Evolutionary conservation across 192 early-diverging fungal species (phyloP).

Genomic region (Coemansia sp.): DNA sequence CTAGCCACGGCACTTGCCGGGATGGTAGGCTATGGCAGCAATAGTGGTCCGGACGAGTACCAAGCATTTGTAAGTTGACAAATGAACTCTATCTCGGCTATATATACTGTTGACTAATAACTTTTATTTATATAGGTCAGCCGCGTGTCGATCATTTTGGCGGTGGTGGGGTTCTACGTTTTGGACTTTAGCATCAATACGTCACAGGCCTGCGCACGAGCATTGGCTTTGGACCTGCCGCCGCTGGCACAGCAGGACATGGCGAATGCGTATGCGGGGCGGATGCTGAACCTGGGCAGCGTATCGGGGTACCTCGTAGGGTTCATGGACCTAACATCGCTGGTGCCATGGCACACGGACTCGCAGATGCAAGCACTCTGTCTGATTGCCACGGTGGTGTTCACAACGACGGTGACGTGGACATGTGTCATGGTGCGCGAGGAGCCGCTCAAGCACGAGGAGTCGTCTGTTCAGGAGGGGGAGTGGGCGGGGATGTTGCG

Average conservation of each 20-base stretch:
- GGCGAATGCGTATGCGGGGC: slow-evolving; percentile 81
- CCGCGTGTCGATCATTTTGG: slow-evolving; percentile 62
- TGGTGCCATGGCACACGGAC: slow-evolving; percentile 65
- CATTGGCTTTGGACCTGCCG: slow-evolving; percentile 83
- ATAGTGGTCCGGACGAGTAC: not conserved
- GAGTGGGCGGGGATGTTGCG: slow-evolving; percentile 31
- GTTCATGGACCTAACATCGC: slow-evolving; percentile 69
- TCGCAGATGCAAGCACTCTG: slow-evolving; percentile 85
- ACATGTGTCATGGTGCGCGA: slow-evolving; percentile 71
- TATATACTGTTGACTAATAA: too few relatives aligned
- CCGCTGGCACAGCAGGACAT: slow-evolving; percentile 79
- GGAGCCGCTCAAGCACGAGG: slow-evolving; percentile 15
- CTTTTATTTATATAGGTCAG: slow-evolving; percentile 29
- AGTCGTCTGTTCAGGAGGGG: not conserved
- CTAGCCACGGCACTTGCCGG: slow-evolving; percentile 20
- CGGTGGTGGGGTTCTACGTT: slow-evolving; percentile 86
- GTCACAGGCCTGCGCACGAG: slow-evolving; percentile 80
- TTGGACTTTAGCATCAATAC: slow-evolving; percentile 94
- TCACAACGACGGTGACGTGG: slow-evolving; percentile 58
- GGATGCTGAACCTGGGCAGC: slow-evolving; percentile 88
- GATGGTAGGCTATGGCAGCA: not conserved
- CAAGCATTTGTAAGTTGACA: slow-evolving; percentile 28
- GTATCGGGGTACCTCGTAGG: slow-evolving; percentile 87
- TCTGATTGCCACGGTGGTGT: slow-evolving; percentile 69
- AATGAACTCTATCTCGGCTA: too few relatives aligned